These are phyloP conservation scores for Starmerella apis DNA, from an alignment of 805 yeast genomes.

Conservation along the genomic window DNA sequence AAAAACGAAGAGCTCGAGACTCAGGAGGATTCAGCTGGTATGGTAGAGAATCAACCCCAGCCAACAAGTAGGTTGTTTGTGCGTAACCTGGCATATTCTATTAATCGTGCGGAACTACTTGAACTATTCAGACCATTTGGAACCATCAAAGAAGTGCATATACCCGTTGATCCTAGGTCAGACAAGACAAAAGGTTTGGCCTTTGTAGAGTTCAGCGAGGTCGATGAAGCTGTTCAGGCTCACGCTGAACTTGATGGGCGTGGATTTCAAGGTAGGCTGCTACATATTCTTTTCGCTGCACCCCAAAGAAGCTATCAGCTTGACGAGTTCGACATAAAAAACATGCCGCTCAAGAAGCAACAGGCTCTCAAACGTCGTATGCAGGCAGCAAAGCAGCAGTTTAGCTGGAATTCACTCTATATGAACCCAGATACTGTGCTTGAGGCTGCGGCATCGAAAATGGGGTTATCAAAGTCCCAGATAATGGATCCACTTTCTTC, in stretches of 20 bases:
- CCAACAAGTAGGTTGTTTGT: slow-evolving; percentile 74
- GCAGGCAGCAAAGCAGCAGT: slow-evolving; percentile 75
- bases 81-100: slow-evolving; percentile 70
- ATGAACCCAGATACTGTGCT: slow-evolving; percentile 87
- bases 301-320: slow-evolving; percentile 69
- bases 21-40: too few species aligned
- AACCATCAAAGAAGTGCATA: slow-evolving; percentile 71
- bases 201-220: slow-evolving; percentile 59
- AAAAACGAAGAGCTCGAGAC: slow-evolving; percentile 18
- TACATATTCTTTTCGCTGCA: slow-evolving; percentile 82
- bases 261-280: slow-evolving; percentile 84
- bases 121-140: slow-evolving; percentile 61
- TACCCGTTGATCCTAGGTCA: slow-evolving; percentile 82
- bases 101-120: slow-evolving; percentile 69
- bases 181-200: slow-evolving; percentile 91
- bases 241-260: slow-evolving; percentile 67
- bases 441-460: slow-evolving; percentile 72
- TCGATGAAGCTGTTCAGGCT: slow-evolving; percentile 68
- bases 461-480: slow-evolving; percentile 76
- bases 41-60: too few species aligned
- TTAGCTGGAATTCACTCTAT: slow-evolving; percentile 90
- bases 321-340: slow-evolving; percentile 84
- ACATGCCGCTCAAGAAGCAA: slow-evolving; percentile 87
- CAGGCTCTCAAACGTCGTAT: slow-evolving; percentile 71
- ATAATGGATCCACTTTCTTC: slow-evolving; percentile 80